These are phyloP conservation scores for Alternaria sp. DNA, from an alignment of 2,329 filamentous ascomycete genomes.

Conservation along the genomic window DNA sequence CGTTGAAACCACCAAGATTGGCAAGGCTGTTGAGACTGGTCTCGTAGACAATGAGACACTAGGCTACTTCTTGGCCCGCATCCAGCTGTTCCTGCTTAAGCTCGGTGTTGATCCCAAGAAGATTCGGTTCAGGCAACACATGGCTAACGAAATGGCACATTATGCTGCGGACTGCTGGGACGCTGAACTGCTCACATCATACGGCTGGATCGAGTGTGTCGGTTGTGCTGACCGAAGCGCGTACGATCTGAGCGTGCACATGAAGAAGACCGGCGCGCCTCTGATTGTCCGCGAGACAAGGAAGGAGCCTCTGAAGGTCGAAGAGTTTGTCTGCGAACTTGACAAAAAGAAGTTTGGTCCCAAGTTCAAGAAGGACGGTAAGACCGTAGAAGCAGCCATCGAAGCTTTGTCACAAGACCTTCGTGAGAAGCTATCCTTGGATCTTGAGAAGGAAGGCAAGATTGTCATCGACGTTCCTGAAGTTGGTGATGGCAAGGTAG, in stretches of 20 bases:
- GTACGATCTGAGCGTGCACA: conserved; percentile 91
- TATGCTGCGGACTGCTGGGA: conserved; percentile 99
- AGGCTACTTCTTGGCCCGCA: conserved; percentile 95
- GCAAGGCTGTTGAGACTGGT: conserved; percentile 82
- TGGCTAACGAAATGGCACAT: conserved; percentile 90
- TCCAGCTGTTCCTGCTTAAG: conserved; percentile 87
- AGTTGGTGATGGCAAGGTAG: conserved; percentile 75
- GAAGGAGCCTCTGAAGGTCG: conserved; percentile 78
- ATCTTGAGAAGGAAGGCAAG: conserved; percentile 77
- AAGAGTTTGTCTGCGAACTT: conserved; percentile 88
- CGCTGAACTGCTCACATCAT: conserved; percentile 88
- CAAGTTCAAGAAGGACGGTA: conserved; percentile 89
- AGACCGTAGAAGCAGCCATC: conserved; percentile 82
- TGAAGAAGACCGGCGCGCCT: conserved; percentile 88
- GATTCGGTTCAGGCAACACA: conserved; percentile 96
- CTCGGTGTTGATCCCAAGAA: conserved; percentile 89
- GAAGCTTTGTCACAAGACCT: conserved; percentile 79
- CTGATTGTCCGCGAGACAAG: conserved; percentile 85
- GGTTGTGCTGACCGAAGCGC: conserved; percentile 96
- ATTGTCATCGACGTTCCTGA: conserved; percentile 78
- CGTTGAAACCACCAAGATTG: conserved; percentile 77
- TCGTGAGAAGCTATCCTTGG: conserved; percentile 79
- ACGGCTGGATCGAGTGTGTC: conserved; percentile 98
- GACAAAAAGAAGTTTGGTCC: conserved; percentile 97
- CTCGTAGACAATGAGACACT: conserved; percentile 97